Conservation (phyloP, 495 filamentous ascomycete species). For the Penicillium flavigenum region DNA sequence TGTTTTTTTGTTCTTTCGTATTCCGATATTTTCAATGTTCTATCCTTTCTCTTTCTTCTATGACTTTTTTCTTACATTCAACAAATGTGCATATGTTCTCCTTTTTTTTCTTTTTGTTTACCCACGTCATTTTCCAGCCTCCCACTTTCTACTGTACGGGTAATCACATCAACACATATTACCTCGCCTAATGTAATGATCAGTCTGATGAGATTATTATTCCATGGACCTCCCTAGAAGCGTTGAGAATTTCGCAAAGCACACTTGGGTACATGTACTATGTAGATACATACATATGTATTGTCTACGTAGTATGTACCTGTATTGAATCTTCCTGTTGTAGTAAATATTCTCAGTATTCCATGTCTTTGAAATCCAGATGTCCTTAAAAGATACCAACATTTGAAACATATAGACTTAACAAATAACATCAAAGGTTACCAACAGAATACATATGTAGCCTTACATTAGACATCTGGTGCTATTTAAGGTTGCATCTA, state of each 20-base stretch:
- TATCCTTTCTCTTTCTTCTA: background rate
- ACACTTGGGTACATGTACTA: background rate
- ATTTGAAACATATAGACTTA: no score
- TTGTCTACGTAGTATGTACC: no score
- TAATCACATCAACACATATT: background rate
- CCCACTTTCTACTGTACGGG: background rate
- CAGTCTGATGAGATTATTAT: background rate
- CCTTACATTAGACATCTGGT: no score
- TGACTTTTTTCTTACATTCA: background rate
- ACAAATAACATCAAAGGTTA: no score
- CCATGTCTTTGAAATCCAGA: no score
- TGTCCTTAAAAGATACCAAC: no score
- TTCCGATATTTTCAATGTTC: background rate
- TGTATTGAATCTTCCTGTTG: no score
- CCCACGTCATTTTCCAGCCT: slow-evolving; percentile 3
- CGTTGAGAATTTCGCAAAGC: background rate
- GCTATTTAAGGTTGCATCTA: no score
- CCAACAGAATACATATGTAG: no score
- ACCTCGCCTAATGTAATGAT: background rate
- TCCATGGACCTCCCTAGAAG: background rate
- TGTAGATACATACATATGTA: no score
- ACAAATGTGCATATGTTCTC: background rate
- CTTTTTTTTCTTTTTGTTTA: background rate
- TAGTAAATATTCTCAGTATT: no score
- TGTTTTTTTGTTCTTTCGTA: background rate